Conservation (phyloP, 345 rosid species). For the Combretum micranthum region DNA sequence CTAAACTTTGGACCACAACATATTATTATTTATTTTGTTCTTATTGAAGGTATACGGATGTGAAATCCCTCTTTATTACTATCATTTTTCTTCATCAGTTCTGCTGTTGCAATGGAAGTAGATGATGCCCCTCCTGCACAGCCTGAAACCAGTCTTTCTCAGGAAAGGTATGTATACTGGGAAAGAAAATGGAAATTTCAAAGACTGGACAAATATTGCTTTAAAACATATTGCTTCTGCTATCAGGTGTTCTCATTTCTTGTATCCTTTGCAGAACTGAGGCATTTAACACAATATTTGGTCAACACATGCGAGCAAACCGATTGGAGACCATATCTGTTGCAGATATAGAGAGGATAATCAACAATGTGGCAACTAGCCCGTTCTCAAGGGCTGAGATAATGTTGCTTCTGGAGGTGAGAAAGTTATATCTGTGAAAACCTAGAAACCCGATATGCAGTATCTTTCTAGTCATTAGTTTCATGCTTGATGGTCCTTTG, state of each 20-base stretch:
- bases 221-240: neutral
- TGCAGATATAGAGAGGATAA: constrained; percentile 58
- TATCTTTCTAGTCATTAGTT: neutral
- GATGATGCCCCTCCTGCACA: constrained; percentile 56
- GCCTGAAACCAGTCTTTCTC: constrained; percentile 33
- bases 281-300: constrained; percentile 63
- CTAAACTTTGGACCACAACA: neutral
- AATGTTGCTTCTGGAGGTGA: constrained; percentile 65
- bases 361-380: constrained; percentile 43
- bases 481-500: constrained; percentile 9
- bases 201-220: neutral
- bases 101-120: constrained; percentile 71
- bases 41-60: neutral
- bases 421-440: neutral
- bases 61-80: neutral
- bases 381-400: constrained; percentile 67
- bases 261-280: constrained; percentile 40
- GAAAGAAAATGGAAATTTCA: constrained; percentile 1
- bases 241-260: neutral
- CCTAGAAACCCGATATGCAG: neutral
- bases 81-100: constrained; percentile 10
- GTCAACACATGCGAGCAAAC: constrained; percentile 75
- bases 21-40: neutral
- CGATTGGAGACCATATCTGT: constrained; percentile 62
- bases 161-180: constrained; percentile 44